Base-by-base conservation (phyloP, 2,329 filamentous ascomycete species). In the Xylariaceae sp. region DNA sequence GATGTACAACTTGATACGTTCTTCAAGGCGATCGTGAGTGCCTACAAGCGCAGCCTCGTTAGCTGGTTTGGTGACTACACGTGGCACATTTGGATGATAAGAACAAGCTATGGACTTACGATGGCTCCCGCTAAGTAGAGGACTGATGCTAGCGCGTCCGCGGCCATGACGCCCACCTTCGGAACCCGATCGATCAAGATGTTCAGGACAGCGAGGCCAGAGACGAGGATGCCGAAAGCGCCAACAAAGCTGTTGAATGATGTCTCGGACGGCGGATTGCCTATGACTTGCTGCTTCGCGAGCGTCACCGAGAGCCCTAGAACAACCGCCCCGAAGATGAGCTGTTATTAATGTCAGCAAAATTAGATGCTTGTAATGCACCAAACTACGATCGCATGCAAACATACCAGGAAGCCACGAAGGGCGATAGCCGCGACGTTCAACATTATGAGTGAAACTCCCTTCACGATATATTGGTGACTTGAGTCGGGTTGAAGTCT, bases 51-150 rank as follows among this genome's bases (percentile, higher is more conserved):
- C 18, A 12, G 11, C 2, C 19, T 14, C 27, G 30, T 45, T 18
- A 45, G 11, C 22, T 14, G n/a, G 11, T 6, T 7, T 27, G 22
- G 7, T 27, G 22, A 7, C 22, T 27, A 27, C 22, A 7, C 4
- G 22, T 27, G 22, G 4, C 7, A 27, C 22, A 27, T 27, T 4
- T 27, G 1, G 17, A 17, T 15, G n/a, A 15, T 17, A 10, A 3
- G 12, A 9, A 17, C 6, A 22, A 32, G 17, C 7, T 35, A 11
- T 19, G 36, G 11, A 58, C 62, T 56, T 56, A 64, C 64, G 33
- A 68, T 67, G 42, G 57, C 66, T 15, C 59, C 66, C 4, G 66
- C 65, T 31, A 68, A 59, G 39, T 63, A 68, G 42, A 68, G 60
- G 9, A 66, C 47, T 2, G 61, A 58, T 4, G 64, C 62, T 9